Conservation (phyloP, 2,329 filamentous ascomycete genomes). For the Cordyceps pruinosa region DNA sequence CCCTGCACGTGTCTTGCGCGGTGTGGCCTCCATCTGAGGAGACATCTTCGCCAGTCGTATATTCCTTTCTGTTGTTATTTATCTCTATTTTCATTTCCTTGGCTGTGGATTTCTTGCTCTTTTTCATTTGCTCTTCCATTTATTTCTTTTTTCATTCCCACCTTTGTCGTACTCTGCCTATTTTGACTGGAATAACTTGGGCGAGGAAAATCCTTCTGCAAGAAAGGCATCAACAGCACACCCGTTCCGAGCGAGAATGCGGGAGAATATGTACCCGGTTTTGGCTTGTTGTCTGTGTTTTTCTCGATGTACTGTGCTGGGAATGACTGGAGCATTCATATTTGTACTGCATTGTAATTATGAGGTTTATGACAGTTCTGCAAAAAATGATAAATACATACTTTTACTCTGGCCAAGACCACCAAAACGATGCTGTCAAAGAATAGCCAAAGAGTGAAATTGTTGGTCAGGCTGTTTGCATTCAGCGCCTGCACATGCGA, state of each 20-base stretch:
- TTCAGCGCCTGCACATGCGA: neutral
- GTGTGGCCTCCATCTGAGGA: constrained; percentile 24
- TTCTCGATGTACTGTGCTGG: neutral
- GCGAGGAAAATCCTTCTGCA: neutral
- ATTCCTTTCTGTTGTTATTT: neutral
- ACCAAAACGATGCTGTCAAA: neutral
- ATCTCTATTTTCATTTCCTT: neutral
- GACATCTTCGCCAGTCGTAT: neutral
- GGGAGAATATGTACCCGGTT: neutral
- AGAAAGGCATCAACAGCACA: constrained; percentile 3
- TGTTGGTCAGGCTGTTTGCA: neutral
- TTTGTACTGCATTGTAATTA: constrained; percentile 1
- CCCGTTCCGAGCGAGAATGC: neutral
- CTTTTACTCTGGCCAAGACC: too few species aligned
- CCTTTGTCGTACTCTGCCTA: neutral
- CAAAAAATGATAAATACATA: neutral
- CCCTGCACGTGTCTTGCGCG: constrained; percentile 52
- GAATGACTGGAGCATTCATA: neutral
- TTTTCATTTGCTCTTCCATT: neutral
- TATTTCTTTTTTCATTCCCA: neutral
- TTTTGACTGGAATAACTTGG: neutral
- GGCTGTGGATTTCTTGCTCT: neutral
- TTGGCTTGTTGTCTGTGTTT: neutral
- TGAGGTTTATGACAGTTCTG: neutral
- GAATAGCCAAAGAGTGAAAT: neutral